phyloP scores from a whole-genome alignment of 768 basidiomycete genomes.

The Lactarius pseudohatsudake region DNA sequence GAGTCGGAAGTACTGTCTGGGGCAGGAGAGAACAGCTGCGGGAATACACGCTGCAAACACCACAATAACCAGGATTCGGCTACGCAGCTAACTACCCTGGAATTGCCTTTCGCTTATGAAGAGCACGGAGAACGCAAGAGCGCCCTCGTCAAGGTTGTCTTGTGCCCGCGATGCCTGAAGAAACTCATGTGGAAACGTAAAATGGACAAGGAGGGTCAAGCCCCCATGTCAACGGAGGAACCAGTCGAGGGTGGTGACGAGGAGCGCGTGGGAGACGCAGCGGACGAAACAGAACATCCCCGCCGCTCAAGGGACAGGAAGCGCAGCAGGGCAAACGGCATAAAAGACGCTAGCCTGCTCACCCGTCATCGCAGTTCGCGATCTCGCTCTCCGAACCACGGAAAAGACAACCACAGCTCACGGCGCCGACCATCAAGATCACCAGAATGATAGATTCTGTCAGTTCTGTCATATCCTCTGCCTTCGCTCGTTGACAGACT shows the following conservation, averaged over 20 bases:
- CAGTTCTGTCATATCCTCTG: background rate
- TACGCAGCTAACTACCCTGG: slow-evolving; percentile 62
- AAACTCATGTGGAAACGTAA: slow-evolving; percentile 87
- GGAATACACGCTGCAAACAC: slow-evolving; percentile 81
- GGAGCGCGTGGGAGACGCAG: background rate
- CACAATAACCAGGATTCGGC: slow-evolving; percentile 34
- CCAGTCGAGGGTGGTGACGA: background rate
- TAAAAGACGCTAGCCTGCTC: background rate
- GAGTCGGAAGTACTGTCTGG: slow-evolving; percentile 86
- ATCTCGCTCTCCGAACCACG: slow-evolving; percentile 27
- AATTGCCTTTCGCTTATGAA: slow-evolving; percentile 86
- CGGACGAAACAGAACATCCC: background rate
- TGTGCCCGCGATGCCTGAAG: slow-evolving; percentile 74
- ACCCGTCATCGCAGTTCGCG: slow-evolving; percentile 20
- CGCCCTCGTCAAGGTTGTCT: slow-evolving; percentile 87
- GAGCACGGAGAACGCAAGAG: slow-evolving; percentile 75
- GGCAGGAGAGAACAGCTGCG: slow-evolving; percentile 85
- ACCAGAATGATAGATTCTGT: background rate
- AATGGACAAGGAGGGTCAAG: slow-evolving; percentile 51
- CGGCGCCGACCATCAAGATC: slow-evolving; percentile 18
- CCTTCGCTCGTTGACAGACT: background rate
- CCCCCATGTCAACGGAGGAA: slow-evolving; percentile 3
- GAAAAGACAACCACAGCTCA: slow-evolving; percentile 2
- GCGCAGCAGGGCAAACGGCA: slow-evolving; percentile 3
- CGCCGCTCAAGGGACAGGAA: slow-evolving; percentile 11